phyloP scores from a whole-genome alignment of 1,284 basidiomycete genomes.

The Ceratobasidium sp. region DNA sequence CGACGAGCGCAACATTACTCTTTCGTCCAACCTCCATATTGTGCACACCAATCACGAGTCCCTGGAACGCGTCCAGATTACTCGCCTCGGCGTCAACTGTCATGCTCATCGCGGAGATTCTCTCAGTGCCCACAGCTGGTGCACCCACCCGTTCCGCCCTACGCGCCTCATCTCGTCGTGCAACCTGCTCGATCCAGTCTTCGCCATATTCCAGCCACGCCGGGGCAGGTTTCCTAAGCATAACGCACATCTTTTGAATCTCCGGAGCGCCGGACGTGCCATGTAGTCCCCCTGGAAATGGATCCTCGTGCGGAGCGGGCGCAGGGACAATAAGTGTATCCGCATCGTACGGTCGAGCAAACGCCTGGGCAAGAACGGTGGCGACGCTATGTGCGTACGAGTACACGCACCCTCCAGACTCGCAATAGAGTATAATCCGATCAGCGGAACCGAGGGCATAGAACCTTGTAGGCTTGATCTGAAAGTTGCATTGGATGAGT shows the following conservation, averaged over 20 bases:
- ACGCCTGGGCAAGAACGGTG: conserved; percentile 23
- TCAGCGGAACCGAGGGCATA: conserved; percentile 46
- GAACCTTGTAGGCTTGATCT: conserved; percentile 42
- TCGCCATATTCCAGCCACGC: conserved; percentile 44
- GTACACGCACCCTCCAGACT: conserved; percentile 42
- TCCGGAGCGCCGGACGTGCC: conserved; percentile 37
- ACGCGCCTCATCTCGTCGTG: background rate
- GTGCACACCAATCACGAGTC: conserved; percentile 39
- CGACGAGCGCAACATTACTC: conserved; percentile 24
- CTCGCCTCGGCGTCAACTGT: conserved; percentile 41
- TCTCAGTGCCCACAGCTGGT: background rate
- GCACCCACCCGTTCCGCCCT: background rate
- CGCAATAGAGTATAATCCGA: conserved; percentile 43
- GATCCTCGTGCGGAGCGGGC: conserved; percentile 39
- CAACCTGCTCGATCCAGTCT: conserved; percentile 33
- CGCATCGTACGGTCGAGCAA: conserved; percentile 25
- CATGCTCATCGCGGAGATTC: conserved; percentile 43
- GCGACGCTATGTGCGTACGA: conserved; percentile 37
- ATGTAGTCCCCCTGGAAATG: conserved; percentile 24
- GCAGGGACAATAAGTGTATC: conserved; percentile 26
- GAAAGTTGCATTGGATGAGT: conserved; percentile 37
- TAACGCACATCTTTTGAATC: conserved; percentile 41
- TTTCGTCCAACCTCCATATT: conserved; percentile 30
- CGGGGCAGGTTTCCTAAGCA: conserved; percentile 24
- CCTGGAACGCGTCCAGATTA: conserved; percentile 39